Conservation (phyloP, 1,139 yeast species). For the Candida tunisiensis region DNA sequence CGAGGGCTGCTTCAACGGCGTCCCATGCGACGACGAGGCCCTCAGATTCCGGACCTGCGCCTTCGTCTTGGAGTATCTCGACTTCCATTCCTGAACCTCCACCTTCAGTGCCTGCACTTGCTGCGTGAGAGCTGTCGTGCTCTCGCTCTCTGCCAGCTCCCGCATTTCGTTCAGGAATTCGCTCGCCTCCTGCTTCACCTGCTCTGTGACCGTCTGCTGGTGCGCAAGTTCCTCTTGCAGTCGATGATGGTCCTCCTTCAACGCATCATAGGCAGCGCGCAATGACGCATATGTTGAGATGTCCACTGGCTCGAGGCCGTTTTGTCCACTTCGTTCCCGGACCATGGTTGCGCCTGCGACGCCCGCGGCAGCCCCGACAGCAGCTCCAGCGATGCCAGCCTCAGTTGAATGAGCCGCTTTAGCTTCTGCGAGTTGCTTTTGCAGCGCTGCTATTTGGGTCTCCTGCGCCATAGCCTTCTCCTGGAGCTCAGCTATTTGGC, state of each 20-base stretch:
- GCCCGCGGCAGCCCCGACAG: not conserved
- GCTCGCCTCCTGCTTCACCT: constrained; percentile 24
- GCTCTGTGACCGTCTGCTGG: constrained; percentile 22
- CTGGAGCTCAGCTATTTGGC: constrained; percentile 1
- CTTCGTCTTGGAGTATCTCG: constrained; percentile 16
- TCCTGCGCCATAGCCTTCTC: constrained; percentile 1
- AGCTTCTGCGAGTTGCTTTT: not conserved
- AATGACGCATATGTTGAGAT: constrained; percentile 1
- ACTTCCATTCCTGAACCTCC: constrained; percentile 22
- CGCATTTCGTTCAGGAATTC: constrained; percentile 24
- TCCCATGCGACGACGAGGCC: constrained; percentile 13
- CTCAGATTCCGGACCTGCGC: constrained; percentile 14
- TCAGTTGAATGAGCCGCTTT: not conserved
- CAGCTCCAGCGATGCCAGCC: not conserved
- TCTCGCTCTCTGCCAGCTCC: constrained; percentile 15
- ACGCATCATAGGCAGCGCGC: constrained; percentile 3
- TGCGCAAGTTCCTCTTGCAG: constrained; percentile 14
- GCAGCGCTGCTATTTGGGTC: constrained; percentile 1
- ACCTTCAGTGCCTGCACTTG: constrained; percentile 16
- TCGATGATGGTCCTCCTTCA: constrained; percentile 3
- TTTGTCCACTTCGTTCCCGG: not conserved
- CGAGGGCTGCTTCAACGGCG: not conserved
- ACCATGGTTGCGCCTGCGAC: not conserved
- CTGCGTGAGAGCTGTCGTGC: constrained; percentile 8
- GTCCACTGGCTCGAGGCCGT: no score